Evolutionary conservation across 441 rosid genomes (phyloP).

Genomic region (Pelargonium cotyledonis): DNA sequence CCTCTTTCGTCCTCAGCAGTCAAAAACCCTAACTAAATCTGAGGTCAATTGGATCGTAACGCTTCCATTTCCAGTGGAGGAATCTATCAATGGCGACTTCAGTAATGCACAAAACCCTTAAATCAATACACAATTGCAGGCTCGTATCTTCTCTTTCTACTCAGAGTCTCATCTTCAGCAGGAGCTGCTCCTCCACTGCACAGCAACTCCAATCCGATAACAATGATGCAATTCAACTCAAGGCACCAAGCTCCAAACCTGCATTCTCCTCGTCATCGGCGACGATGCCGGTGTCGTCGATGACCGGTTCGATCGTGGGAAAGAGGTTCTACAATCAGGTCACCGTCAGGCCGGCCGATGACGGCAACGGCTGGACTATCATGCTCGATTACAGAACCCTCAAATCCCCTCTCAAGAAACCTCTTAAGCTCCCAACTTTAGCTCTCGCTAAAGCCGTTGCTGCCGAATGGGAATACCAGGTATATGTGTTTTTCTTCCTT

Average conservation of each 20-base stretch:
- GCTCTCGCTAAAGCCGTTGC: slow-evolving; percentile 88
- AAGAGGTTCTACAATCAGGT: slow-evolving; percentile 76
- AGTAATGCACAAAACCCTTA: slow-evolving; percentile 35
- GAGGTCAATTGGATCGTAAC: slow-evolving; percentile 11
- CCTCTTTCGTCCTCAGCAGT: not conserved
- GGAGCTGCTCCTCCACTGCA: slow-evolving; percentile 22
- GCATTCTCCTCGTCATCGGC: slow-evolving; percentile 43
- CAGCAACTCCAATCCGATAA: slow-evolving; percentile 33
- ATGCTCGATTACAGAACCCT: slow-evolving; percentile 98
- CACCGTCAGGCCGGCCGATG: slow-evolving; percentile 76
- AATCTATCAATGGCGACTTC: slow-evolving; percentile 41
- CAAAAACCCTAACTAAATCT: slow-evolving; percentile 4
- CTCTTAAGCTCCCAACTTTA: slow-evolving; percentile 69
- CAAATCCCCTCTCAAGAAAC: slow-evolving; percentile 75
- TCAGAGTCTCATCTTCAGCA: slow-evolving; percentile 31
- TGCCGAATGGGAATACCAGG: slow-evolving; percentile 98
- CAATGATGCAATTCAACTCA: slow-evolving; percentile 38
- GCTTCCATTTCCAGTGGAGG: not conserved
- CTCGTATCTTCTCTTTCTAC: slow-evolving; percentile 14
- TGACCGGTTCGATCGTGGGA: slow-evolving; percentile 91
- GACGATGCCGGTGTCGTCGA: slow-evolving; percentile 81
- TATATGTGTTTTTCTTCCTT: slow-evolving; percentile 15
- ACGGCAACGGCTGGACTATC: slow-evolving; percentile 88
- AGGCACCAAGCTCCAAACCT: slow-evolving; percentile 27
- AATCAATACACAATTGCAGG: slow-evolving; percentile 24